phyloP scores from a whole-genome alignment of 2,329 filamentous ascomycete species.

The Zelopaecilomyces penicillatus region DNA sequence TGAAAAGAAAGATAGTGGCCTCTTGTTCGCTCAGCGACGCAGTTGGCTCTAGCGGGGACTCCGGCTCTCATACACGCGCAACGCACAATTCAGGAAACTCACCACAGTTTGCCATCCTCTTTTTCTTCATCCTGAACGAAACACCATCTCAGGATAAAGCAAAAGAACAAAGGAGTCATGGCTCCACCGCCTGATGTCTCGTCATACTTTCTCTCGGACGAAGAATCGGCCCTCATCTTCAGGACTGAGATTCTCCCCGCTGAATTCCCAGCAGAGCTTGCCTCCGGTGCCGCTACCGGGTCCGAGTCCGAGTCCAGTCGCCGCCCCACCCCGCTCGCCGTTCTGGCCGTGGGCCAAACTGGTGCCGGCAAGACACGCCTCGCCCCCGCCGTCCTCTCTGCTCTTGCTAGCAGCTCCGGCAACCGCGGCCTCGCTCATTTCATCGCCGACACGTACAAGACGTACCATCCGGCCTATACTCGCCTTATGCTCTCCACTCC shows the following conservation, averaged over 20 bases:
- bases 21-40: too few species aligned
- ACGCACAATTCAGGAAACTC: too few species aligned
- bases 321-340: conserved; percentile 23
- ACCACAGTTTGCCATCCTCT: too few species aligned
- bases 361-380: conserved; percentile 40
- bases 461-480: conserved; percentile 35
- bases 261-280: conserved; percentile 20
- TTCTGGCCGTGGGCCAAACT: conserved; percentile 39
- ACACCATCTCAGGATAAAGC: neutral
- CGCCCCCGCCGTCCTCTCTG: conserved; percentile 28
- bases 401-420: conserved; percentile 16
- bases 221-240: conserved; percentile 24
- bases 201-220: conserved; percentile 23
- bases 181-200: conserved; percentile 20
- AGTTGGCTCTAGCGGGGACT: too few species aligned
- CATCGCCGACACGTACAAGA: conserved; percentile 42
- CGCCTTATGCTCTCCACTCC: conserved; percentile 22
- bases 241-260: conserved; percentile 21
- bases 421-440: conserved; percentile 26
- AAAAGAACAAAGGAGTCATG: neutral
- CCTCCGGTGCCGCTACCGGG: conserved; percentile 4
- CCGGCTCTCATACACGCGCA: too few species aligned
- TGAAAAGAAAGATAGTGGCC: too few species aligned
- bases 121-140: too few species aligned
- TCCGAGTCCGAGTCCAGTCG: neutral